Conservation (phyloP, 2,329 filamentous ascomycete genomes). For the Endoconidiophora laricicola region DNA sequence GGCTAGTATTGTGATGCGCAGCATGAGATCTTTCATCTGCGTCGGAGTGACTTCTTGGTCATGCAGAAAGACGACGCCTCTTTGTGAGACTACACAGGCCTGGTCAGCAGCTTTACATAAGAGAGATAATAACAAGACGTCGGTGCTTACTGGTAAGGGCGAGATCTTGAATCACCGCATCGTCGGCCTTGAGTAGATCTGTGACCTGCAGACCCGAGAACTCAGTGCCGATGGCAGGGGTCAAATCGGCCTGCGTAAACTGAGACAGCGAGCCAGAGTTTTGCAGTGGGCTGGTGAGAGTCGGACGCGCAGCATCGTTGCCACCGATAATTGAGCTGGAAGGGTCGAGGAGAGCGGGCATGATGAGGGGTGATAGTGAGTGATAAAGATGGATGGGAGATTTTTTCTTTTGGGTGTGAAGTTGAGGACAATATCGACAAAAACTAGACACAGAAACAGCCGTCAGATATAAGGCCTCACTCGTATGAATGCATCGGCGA, state of each 20-base stretch:
- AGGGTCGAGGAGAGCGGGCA: constrained; percentile 4
- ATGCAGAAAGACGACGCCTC: constrained; percentile 50
- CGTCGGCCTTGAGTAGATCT: constrained; percentile 31
- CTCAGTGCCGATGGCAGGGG: constrained; percentile 39
- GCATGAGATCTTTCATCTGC: constrained; percentile 42
- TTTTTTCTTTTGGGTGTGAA: neutral
- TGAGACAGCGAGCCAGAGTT: constrained; percentile 25
- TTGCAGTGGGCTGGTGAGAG: constrained; percentile 17
- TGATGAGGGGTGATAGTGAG: neutral
- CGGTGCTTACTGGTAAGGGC: constrained; percentile 37
- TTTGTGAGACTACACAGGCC: constrained; percentile 35
- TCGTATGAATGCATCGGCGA: no score
- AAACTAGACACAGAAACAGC: no score
- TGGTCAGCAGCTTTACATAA: neutral
- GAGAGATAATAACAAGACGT: neutral
- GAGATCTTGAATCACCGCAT: constrained; percentile 41
- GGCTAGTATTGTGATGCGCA: constrained; percentile 40
- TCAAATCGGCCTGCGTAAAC: constrained; percentile 31
- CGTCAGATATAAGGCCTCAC: neutral
- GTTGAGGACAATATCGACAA: neutral
- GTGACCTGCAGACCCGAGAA: constrained; percentile 33
- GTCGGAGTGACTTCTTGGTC: constrained; percentile 41
- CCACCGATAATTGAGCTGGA: constrained; percentile 5
- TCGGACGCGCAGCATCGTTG: constrained; percentile 7
- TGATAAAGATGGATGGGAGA: neutral